Evolutionary conservation across 805 yeast genomes (phyloP).

Genomic region (Wickerhamomyces hampshirensis): DNA sequence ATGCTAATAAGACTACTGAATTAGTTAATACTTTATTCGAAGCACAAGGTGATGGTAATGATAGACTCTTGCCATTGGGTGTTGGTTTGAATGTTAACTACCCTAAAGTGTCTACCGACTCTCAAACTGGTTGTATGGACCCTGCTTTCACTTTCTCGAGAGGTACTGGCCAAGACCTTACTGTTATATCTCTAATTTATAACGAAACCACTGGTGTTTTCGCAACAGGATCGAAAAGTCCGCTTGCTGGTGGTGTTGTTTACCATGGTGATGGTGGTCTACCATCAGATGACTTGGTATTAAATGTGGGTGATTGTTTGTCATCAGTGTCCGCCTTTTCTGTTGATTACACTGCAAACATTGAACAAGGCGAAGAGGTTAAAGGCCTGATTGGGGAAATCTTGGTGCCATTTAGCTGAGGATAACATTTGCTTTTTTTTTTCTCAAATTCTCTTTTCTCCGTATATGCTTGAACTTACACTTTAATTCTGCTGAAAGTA

Average conservation of each 20-base stretch:
- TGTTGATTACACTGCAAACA: slow-evolving; percentile 33
- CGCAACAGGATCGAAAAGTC: slow-evolving; percentile 15
- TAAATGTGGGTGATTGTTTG: slow-evolving; percentile 32
- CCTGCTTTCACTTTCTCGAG: slow-evolving; percentile 43
- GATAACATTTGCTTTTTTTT: slow-evolving; percentile 1
- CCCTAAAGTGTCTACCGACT: slow-evolving; percentile 41
- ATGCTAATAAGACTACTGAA: slow-evolving; percentile 36
- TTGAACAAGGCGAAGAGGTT: slow-evolving; percentile 12
- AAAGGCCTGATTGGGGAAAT: slow-evolving; percentile 12
- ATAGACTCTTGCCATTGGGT: slow-evolving; percentile 36
- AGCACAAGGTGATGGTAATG: slow-evolving; percentile 32
- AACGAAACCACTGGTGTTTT: slow-evolving; percentile 35
- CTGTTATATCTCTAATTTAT: slow-evolving; percentile 22
- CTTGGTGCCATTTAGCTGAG: slow-evolving; percentile 6
- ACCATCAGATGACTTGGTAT: slow-evolving; percentile 36
- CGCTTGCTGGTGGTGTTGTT: slow-evolving; percentile 21
- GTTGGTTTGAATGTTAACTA: slow-evolving; percentile 45
- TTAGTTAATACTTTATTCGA: slow-evolving; percentile 35
- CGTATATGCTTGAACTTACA: no score
- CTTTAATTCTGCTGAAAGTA: no score
- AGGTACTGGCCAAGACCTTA: slow-evolving; percentile 33
- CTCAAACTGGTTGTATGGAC: slow-evolving; percentile 31
- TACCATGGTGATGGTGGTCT: slow-evolving; percentile 41
- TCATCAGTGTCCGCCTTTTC: slow-evolving; percentile 43
- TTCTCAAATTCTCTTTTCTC: slow-evolving; percentile 1